Base-by-base conservation (phyloP, 2,329 filamentous ascomycete species). In the Leptographium radiaticola region DNA sequence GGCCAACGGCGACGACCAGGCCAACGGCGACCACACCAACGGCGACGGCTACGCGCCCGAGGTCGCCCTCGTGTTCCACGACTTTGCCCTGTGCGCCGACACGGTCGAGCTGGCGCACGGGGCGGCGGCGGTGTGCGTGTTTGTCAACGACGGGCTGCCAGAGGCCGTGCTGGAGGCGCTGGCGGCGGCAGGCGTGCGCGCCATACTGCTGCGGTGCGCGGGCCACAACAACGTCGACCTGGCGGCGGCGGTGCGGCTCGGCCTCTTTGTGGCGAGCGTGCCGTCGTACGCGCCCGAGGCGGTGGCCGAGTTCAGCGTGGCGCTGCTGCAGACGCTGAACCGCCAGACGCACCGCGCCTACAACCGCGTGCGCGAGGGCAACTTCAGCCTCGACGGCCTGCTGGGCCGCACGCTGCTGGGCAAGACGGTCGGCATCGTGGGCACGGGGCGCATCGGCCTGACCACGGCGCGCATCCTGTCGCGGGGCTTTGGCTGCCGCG, bases 141-240 rank as follows among this genome's bases (percentile, higher is more conserved):
- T 86, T 60, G 83, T 86, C 63, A 86, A 86, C 65, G 83, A 86
- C 66, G 66, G 66, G 6, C 69, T 84, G 20, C 68, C 72, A 52
- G 71, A 66, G 6, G 62, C 67, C 2, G 77, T 84, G 42, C 70
- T 85, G 45, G 64, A 69, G 20, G 67, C 69, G 0, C 73, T 85
- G 10, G 67, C 73, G 52, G 56, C 62, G 20, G 59, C 65, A 44
- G 80, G 80, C 61, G 72, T 82, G 46, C 71, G 72, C 49, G 78
- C 77, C 51, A 71, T 86, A 58, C 75, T 84, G 30, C 71, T 86
- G 53, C 80, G 83, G 52, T 86, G 83, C 65, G 83, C 83, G 2
- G 83, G 83, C 54, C 84, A 74, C 71, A 84, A 86, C 69, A 80
- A 84, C 60, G 76, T 86, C 55, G 78, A 86, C 62, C 75, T 86